phyloP scores from a whole-genome alignment of 768 basidiomycete species.

The Neoboletus subvelutipes region DNA sequence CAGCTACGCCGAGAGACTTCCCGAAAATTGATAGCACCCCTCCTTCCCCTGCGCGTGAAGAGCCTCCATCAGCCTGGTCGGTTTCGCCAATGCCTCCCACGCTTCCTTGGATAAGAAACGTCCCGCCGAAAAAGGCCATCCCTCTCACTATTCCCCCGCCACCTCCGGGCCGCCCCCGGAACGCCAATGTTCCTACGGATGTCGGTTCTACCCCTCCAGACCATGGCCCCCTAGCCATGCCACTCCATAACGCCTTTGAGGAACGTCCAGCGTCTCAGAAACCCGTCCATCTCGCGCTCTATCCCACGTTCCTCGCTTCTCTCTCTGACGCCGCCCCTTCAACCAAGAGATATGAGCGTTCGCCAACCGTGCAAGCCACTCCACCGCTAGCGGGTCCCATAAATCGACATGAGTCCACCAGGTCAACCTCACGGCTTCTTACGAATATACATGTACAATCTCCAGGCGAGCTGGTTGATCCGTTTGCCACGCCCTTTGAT shows the following conservation, averaged over 20 bases:
- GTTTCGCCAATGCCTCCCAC: slow-evolving; percentile 31
- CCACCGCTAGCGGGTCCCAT: slow-evolving; percentile 16
- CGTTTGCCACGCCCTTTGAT: slow-evolving; percentile 80
- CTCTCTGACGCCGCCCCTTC: slow-evolving; percentile 8
- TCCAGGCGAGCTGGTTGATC: slow-evolving; percentile 38
- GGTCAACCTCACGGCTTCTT: slow-evolving; percentile 45
- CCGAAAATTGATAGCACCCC: slow-evolving; percentile 33
- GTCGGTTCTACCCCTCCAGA: slow-evolving; percentile 29
- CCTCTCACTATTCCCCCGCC: slow-evolving; percentile 37
- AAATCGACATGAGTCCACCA: slow-evolving; percentile 19
- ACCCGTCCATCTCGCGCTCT: slow-evolving; percentile 14
- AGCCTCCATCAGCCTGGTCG: slow-evolving; percentile 33
- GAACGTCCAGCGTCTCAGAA: slow-evolving; percentile 16
- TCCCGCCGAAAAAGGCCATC: slow-evolving; percentile 28
- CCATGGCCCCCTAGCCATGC: slow-evolving; percentile 35
- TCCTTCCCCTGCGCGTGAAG: slow-evolving; percentile 24
- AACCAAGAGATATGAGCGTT: slow-evolving; percentile 21
- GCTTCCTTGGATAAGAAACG: slow-evolving; percentile 26
- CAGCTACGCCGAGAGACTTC: slow-evolving; percentile 22
- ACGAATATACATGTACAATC: slow-evolving; percentile 43
- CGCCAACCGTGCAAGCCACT: slow-evolving; percentile 17
- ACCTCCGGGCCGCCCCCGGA: slow-evolving; percentile 32
- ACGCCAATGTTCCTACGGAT: slow-evolving; percentile 38
- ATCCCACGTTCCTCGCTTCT: slow-evolving; percentile 18
- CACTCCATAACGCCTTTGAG: slow-evolving; percentile 44